Evolutionary conservation across 2,329 filamentous ascomycete genomes (phyloP).

Genomic region (Scedosporium apiospermum): DNA sequence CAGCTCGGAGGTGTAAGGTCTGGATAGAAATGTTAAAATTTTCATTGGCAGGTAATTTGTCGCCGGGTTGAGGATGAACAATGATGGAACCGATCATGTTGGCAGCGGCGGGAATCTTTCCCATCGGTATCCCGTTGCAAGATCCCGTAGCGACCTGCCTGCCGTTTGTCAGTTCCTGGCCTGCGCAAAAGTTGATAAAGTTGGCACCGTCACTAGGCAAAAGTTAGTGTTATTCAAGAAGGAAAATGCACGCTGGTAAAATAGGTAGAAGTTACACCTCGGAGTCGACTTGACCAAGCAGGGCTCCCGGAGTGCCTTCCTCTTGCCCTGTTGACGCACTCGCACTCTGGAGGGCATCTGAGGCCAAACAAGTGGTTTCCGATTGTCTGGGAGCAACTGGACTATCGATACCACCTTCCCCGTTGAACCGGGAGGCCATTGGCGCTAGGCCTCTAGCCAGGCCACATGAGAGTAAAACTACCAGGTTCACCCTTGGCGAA

Average conservation of each 20-base stretch:
- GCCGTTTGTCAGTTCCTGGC: conserved; percentile 45
- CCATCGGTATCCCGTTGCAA: conserved; percentile 50
- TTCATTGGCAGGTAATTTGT: conserved; percentile 26
- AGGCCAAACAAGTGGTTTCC: not conserved
- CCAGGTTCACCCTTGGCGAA: too few relatives aligned
- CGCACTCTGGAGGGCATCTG: not conserved
- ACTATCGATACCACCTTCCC: too few relatives aligned
- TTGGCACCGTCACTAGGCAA: conserved; percentile 35
- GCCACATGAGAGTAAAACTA: too few relatives aligned
- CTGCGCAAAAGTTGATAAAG: conserved; percentile 51
- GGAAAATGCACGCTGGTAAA: not conserved
- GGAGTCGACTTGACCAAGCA: not conserved
- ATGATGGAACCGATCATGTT: conserved; percentile 49
- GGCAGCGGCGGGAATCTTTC: conserved; percentile 37
- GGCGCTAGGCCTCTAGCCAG: too few relatives aligned
- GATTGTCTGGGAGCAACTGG: not conserved
- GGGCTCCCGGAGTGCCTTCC: not conserved
- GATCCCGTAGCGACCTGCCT: conserved; percentile 37
- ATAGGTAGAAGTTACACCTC: not conserved
- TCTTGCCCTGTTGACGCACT: not conserved
- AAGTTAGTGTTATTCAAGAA: not conserved
- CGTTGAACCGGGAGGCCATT: too few relatives aligned
- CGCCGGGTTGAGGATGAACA: conserved; percentile 30
- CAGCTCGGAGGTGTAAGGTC: conserved; percentile 37
- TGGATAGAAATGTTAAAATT: conserved; percentile 38